Evolutionary conservation across 176 grass and related monocot species (phyloP).

Genomic region (Zea luxurians): DNA sequence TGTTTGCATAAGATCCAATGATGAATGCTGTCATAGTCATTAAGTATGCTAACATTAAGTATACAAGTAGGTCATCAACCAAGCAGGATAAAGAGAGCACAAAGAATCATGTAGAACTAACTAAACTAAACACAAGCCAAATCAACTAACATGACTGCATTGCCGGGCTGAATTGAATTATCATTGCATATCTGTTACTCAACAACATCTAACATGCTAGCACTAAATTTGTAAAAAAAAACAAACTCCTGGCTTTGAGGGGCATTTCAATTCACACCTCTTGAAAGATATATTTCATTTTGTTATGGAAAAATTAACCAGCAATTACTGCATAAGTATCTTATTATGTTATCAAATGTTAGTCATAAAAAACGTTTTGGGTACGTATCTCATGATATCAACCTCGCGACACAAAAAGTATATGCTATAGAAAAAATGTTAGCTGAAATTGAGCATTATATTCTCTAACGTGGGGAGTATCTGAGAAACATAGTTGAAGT

Average conservation of each 20-base stretch:
- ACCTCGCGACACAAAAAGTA: not conserved
- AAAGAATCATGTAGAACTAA: not conserved
- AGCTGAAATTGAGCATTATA: not conserved
- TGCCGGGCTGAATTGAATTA: not conserved
- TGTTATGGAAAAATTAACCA: not conserved
- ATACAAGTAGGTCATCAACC: not conserved
- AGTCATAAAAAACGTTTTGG: not conserved
- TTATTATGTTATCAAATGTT: not conserved
- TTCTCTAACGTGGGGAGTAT: not conserved
- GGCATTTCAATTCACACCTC: too few relatives aligned
- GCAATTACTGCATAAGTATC: not conserved
- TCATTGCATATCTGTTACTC: not conserved
- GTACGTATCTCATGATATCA: not conserved
- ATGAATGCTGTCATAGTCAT: not conserved
- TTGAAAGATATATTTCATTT: not conserved
- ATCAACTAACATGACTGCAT: not conserved
- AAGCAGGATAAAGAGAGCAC: constrained; percentile 10
- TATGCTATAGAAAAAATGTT: not conserved
- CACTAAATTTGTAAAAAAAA: not conserved
- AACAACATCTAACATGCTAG: not conserved
- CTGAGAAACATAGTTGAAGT: not conserved
- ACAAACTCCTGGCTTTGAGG: not conserved
- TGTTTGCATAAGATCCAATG: too few relatives aligned
- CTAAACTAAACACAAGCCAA: not conserved
- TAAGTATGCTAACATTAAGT: not conserved